Base-by-base conservation (phyloP, 1,284 basidiomycete genomes). In the Sanghuangporus sanghuang region DNA sequence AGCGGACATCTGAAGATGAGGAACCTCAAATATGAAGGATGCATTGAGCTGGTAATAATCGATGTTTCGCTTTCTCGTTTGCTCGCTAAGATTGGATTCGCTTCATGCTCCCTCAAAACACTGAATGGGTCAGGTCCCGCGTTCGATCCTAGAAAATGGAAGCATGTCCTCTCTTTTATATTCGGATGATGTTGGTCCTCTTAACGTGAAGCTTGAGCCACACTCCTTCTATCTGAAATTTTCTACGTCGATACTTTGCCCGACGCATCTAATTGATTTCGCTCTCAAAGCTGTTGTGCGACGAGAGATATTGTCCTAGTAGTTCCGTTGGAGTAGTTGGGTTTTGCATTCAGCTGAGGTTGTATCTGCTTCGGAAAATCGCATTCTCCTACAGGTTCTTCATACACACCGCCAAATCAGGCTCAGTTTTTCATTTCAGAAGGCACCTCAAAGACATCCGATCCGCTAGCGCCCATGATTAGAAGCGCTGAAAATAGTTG, bases 401-500 rank as follows among this genome's bases (percentile, higher is more conserved):
- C 50, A 18, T 36, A 38, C 53, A 11, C 32, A 36, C 32, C 32
- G 16, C 49, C 44, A 46, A 18, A n/a, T 16, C 12, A 14, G 32
- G 16, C 16, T 35, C 32, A 38, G n/a, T 8, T 12, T n/a, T 38
- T 23, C 48, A 49, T 49, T 16, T 21, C 18, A 21, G 53, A 54
- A 6, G 35, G 6, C 16, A 32, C 32, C 53, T 32, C 53, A n/a
- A 38, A 54, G 53, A 9, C 8, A 14, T 7, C 52, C 52, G 52
- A 36, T 23, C 27, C 2, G n/a, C 36, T 53, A 32, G 27, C 52
- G 52, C 52, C 52, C 27, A 23, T 21, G 52, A 53, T 27, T n/a
- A 27, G 32, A 54, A 54, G 53, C 53, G 53, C 53, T 35, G 53
- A 54, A 54, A 36, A 54, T 54, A 54, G 53, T n/a, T 12, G 32